A percentile compares a stretch with the other conserved stretches of the same genome.
Conservation (phyloP, 2,329 filamentous ascomycete genomes). For the Alternaria gansuensis region DNA sequence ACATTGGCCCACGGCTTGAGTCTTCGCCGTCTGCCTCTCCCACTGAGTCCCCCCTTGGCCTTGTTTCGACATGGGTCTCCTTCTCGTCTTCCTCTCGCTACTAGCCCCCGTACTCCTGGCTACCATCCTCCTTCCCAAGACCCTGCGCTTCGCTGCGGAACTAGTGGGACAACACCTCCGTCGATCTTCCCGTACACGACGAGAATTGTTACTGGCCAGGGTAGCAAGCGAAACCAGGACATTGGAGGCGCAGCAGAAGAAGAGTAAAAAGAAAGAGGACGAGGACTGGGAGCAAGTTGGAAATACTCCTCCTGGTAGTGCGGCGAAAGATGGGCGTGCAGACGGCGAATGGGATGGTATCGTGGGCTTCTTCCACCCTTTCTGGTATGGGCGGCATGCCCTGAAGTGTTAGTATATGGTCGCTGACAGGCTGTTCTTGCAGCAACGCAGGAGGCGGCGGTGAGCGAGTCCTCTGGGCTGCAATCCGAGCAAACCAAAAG, state of each 20-base stretch:
- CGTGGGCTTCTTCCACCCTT: constrained; percentile 96
- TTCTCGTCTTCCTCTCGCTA: constrained; percentile 40
- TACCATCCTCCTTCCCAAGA: constrained; percentile 38
- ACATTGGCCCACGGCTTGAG: constrained; percentile 23
- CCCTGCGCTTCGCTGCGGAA: constrained; percentile 40
- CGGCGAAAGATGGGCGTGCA: constrained; percentile 55
- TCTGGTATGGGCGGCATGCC: constrained; percentile 70
- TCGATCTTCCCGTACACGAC: constrained; percentile 44
- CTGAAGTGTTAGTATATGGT: background rate
- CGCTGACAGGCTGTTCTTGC: constrained; percentile 30
- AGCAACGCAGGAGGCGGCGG: constrained; percentile 96
- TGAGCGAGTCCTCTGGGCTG: constrained; percentile 95
- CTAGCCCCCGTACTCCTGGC: constrained; percentile 35
- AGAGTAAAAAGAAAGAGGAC: constrained; percentile 55
- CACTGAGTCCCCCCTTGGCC: constrained; percentile 23
- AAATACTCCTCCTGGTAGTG: constrained; percentile 58
- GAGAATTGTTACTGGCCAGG: constrained; percentile 47
- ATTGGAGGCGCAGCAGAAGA: constrained; percentile 32
- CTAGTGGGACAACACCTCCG: constrained; percentile 45
- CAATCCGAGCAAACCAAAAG: constrained; percentile 87
- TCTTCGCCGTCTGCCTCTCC: constrained; percentile 9
- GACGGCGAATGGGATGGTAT: constrained; percentile 79
- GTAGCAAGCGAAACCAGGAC: constrained; percentile 44
- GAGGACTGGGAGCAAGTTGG: constrained; percentile 77
- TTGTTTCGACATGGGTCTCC: constrained; percentile 38